These are phyloP conservation scores for Aspergillus fumigatiaffinis DNA, from an alignment of 2,329 filamentous ascomycete genomes.

Conservation along the genomic window DNA sequence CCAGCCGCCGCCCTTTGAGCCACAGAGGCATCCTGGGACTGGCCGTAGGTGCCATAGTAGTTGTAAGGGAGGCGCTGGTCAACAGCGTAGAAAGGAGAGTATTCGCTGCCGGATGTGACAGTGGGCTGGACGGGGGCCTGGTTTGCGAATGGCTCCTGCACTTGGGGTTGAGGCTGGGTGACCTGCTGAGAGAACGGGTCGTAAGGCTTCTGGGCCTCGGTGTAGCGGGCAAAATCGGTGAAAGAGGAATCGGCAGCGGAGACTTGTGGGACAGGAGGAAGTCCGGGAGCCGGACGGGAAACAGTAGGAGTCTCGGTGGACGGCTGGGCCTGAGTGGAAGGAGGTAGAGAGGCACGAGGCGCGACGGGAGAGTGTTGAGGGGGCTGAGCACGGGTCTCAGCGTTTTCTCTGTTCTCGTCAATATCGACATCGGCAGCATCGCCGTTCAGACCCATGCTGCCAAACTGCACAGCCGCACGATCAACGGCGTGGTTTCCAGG, in stretches of 20 bases:
- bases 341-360: slow-evolving; percentile 82
- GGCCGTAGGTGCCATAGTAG: slow-evolving; percentile 62
- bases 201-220: slow-evolving; percentile 70
- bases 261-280: slow-evolving; percentile 57
- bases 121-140: slow-evolving; percentile 56
- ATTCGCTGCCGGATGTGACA: slow-evolving; percentile 63
- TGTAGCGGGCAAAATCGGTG: slow-evolving; percentile 53
- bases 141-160: slow-evolving; percentile 54
- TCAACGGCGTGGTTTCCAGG: slow-evolving; percentile 94
- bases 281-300: slow-evolving; percentile 58
- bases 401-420: slow-evolving; percentile 90
- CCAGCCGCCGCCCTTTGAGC: slow-evolving; percentile 73
- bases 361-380: slow-evolving; percentile 88
- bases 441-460: slow-evolving; percentile 85
- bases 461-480: slow-evolving; percentile 89
- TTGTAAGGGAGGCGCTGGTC: slow-evolving; percentile 74
- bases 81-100: slow-evolving; percentile 79
- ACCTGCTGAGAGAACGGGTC: slow-evolving; percentile 81
- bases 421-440: slow-evolving; percentile 60
- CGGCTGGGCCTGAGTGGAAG: slow-evolving; percentile 44
- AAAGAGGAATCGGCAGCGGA: slow-evolving; percentile 46
- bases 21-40: slow-evolving; percentile 69
- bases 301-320: slow-evolving; percentile 41
- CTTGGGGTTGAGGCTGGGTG: slow-evolving; percentile 58
- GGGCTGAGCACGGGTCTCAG: slow-evolving; percentile 88